phyloP scores from a whole-genome alignment of 2,329 filamentous ascomycete genomes.

The Colletotrichum spinosum region DNA sequence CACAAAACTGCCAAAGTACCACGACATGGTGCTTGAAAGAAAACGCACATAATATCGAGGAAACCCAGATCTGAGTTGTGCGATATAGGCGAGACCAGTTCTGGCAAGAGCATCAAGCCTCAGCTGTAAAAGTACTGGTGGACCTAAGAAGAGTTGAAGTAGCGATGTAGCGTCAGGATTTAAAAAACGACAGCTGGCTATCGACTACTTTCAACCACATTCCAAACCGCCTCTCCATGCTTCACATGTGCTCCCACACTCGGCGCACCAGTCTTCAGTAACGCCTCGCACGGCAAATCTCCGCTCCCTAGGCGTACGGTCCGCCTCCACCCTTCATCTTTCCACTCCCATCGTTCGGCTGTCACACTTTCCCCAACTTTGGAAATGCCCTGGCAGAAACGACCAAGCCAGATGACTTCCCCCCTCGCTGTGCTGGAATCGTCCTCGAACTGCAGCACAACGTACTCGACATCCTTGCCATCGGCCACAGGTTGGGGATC shows the following conservation, averaged over 20 bases:
- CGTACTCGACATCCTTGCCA: slow-evolving; percentile 40
- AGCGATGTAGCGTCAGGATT: too few relatives aligned
- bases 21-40: too few relatives aligned
- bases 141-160: too few relatives aligned
- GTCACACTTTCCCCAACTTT: slow-evolving; percentile 55
- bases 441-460: slow-evolving; percentile 56
- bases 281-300: slow-evolving; percentile 49
- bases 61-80: too few relatives aligned
- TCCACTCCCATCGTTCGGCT: slow-evolving; percentile 68
- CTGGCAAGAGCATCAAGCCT: too few relatives aligned
- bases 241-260: slow-evolving; percentile 40
- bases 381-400: slow-evolving; percentile 67
- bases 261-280: slow-evolving; percentile 38
- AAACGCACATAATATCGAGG: too few relatives aligned
- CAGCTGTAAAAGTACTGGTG: too few relatives aligned
- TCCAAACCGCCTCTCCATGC: slow-evolving; percentile 45
- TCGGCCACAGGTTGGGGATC: slow-evolving; percentile 41
- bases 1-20: too few relatives aligned
- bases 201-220: slow-evolving; percentile 46
- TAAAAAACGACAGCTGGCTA: not conserved
- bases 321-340: slow-evolving; percentile 49
- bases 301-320: slow-evolving; percentile 49
- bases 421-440: slow-evolving; percentile 54
- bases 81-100: too few relatives aligned
- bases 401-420: slow-evolving; percentile 64